Percentiles rank a stretch among this genome's conserved stretches.
Evolutionary conservation across 2,329 filamentous ascomycete genomes (phyloP).

Genomic region (Scytalidium lignicola): DNA sequence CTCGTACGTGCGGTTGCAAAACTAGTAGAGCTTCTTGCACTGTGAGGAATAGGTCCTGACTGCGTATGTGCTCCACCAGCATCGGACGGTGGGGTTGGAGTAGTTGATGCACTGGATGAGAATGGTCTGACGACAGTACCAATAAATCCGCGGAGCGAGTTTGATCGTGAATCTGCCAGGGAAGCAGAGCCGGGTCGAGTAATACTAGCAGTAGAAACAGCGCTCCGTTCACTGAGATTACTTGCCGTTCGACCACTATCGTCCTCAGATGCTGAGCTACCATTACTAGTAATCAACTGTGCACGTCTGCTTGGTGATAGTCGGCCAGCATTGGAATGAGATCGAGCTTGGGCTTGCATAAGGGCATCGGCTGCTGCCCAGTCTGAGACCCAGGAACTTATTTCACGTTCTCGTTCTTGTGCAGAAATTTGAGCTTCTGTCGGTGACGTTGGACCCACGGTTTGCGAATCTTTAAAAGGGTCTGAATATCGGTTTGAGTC

Average conservation of each 20-base stretch:
- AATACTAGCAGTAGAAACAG: slow-evolving; percentile 15
- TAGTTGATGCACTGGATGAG: slow-evolving; percentile 13
- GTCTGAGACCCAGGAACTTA: slow-evolving; percentile 31
- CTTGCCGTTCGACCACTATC: slow-evolving; percentile 26
- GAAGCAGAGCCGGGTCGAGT: slow-evolving; percentile 24
- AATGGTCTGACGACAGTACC: slow-evolving; percentile 22
- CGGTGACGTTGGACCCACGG: slow-evolving; percentile 5
- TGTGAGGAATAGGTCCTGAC: slow-evolving; percentile 7
- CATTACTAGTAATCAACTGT: slow-evolving; percentile 19
- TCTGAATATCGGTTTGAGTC: slow-evolving; percentile 17
- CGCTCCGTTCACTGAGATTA: slow-evolving; percentile 28
- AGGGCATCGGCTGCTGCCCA: slow-evolving; percentile 30
- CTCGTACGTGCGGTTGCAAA: slow-evolving; percentile 27
- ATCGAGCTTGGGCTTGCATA: slow-evolving; percentile 21
- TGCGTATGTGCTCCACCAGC: slow-evolving; percentile 11
- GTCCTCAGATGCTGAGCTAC: slow-evolving; percentile 22
- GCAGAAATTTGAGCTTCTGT: slow-evolving; percentile 19
- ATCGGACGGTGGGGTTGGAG: slow-evolving; percentile 12
- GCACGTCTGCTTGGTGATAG: slow-evolving; percentile 26
- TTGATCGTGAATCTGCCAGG: slow-evolving; percentile 19
- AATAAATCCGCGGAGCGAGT: slow-evolving; percentile 25
- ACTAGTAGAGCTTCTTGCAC: slow-evolving; percentile 17
- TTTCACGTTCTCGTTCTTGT: slow-evolving; percentile 25
- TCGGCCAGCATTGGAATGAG: slow-evolving; percentile 22
- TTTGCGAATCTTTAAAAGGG: slow-evolving; percentile 23